phyloP scores from a whole-genome alignment of 768 basidiomycete genomes.

The Boletales sp. region DNA sequence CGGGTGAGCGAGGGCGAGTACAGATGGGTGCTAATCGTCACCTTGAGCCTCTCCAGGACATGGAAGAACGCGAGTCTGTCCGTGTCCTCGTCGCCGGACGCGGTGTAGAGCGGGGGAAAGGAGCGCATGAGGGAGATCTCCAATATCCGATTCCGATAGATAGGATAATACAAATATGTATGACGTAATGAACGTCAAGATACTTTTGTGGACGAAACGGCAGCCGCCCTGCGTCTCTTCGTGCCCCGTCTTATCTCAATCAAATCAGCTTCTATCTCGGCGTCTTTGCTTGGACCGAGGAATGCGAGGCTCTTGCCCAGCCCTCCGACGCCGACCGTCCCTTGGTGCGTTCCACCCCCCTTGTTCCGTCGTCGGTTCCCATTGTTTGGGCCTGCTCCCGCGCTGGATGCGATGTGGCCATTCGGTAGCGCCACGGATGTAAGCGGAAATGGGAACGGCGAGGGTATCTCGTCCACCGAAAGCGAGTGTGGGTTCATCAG shows the following conservation, averaged over 20 bases:
- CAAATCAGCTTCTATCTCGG: slow-evolving; percentile 71
- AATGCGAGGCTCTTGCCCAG: slow-evolving; percentile 69
- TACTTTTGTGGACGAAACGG: slow-evolving; percentile 30
- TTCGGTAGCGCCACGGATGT: slow-evolving; percentile 48
- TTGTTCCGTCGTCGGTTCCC: slow-evolving; percentile 44
- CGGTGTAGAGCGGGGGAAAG: slow-evolving; percentile 58
- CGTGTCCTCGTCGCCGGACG: slow-evolving; percentile 47
- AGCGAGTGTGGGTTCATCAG: slow-evolving; percentile 82
- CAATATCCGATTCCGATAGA: background rate
- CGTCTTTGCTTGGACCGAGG: slow-evolving; percentile 57
- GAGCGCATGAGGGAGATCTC: slow-evolving; percentile 27
- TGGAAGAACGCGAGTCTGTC: slow-evolving; percentile 92
- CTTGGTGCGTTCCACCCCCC: slow-evolving; percentile 50
- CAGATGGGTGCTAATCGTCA: slow-evolving; percentile 22
- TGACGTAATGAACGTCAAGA: slow-evolving; percentile 15
- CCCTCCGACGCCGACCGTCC: slow-evolving; percentile 56
- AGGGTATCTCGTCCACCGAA: slow-evolving; percentile 81
- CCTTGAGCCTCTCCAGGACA: slow-evolving; percentile 85
- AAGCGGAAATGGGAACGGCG: slow-evolving; percentile 76
- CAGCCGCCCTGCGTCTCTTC: slow-evolving; percentile 45
- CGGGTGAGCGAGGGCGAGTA: background rate
- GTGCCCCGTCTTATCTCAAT: slow-evolving; percentile 75
- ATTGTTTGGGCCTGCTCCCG: slow-evolving; percentile 39
- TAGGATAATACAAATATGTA: background rate
- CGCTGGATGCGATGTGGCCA: slow-evolving; percentile 31